Evolutionary conservation across 805 yeast genomes (phyloP), one percentile per base, ranked within the genome.

Genomic region (Saccharomycopsis malanga): DNA sequence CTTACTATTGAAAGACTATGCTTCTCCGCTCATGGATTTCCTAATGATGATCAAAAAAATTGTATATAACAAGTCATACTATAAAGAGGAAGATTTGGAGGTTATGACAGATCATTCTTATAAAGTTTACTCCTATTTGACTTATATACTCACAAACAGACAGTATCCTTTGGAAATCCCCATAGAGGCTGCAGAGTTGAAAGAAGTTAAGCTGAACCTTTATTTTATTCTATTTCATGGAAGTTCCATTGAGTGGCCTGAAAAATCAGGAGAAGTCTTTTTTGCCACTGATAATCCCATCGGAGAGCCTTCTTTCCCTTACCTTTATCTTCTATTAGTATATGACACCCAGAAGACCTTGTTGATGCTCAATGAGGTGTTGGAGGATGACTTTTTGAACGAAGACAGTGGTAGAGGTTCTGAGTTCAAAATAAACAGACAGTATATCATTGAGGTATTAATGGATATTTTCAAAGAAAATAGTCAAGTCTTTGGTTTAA

Each of bases 371-470:
- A 83, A 87, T 61, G 95, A 85, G 60, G 83, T 84, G 6, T 81
- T 91, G 58, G 97, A 91, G 59, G 95, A 87, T 59, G 65, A 83
- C 0, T 68, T 76, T 36, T 61, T 91, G 47, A 87, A 88, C 60
- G 87, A 79, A 18, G 79, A 77, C 39, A 73, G 67, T 24, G 59
- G 64, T 3, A 30, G 3, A 14, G 20, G 22, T 29, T 21, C 12
- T 23, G 43, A 34, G 39, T 46, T 61, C 15, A 60, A 58, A 18
- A 69, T 84, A 3, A 83, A 70, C 52, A 69, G 98, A 17, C 98
- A 91, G 60, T 82, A 81, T 55, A 74, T 91, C 12, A 65, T 87
- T 18, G 91, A 87, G 51, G 76, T 86, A 3, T 62, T 91, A 18
- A 59, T 86, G 14, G 85, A 83, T 44, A 63, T 81, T 2, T 72